Percentiles rank a stretch among this genome's conserved stretches.
These are phyloP conservation scores for Blastobotrys chiropterorum DNA, from an alignment of 805 yeast genomes.

Conservation along the genomic window DNA sequence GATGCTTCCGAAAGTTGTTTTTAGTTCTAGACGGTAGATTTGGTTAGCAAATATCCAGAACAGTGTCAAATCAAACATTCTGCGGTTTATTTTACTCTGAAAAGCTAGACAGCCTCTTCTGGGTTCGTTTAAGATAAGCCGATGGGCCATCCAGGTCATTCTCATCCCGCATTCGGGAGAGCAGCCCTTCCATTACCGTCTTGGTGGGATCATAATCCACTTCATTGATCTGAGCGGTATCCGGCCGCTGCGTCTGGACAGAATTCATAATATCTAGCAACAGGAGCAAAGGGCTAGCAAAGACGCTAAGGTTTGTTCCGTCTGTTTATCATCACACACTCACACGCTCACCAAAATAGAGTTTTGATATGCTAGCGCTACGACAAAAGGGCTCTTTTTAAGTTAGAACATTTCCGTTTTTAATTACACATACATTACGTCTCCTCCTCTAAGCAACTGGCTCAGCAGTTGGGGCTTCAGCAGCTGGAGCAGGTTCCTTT, in stretches of 20 bases:
- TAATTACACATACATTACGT: neutral
- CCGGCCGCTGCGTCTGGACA: neutral
- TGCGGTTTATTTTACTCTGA: neutral
- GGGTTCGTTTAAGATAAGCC: neutral
- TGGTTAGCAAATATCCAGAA: neutral
- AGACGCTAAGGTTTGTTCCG: no score
- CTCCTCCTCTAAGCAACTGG: constrained; percentile 25
- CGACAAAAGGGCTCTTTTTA: neutral
- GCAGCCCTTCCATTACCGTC: neutral
- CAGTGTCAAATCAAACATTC: no score
- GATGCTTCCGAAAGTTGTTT: neutral
- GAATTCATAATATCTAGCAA: neutral
- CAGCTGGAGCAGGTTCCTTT: constrained; percentile 24
- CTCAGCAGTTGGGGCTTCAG: constrained; percentile 29
- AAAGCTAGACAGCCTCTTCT: neutral
- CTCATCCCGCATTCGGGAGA: neutral
- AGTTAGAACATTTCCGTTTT: neutral
- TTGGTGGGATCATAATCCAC: neutral
- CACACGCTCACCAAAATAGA: no score
- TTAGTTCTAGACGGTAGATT: neutral
- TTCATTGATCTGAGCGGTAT: neutral
- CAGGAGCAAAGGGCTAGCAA: no score
- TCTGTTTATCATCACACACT: no score
- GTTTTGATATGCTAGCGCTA: neutral
- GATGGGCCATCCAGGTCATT: neutral